Base-by-base conservation (phyloP, 805 yeast genomes). In the Wickerhamomyces tratensis region DNA sequence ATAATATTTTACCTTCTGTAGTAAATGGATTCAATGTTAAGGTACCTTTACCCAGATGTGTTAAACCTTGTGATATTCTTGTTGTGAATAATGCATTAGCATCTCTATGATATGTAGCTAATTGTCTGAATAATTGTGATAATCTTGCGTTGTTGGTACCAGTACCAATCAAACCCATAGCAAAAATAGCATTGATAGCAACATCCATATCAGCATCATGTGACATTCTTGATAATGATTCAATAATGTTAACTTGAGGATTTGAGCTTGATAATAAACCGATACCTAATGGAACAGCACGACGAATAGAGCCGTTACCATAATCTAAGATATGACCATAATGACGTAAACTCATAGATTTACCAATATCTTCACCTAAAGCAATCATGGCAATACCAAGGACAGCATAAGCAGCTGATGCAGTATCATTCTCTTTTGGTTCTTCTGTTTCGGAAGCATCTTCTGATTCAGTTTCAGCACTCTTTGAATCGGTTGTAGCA, bases 71-170 rank as follows among this genome's bases (percentile, higher is more conserved):
- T 2, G 98, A 86, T 53, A 93, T 75, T 65, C 98, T 77, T 1
- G 94, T 95, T 73, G 86, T 84, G 65, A 93, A 93, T 53, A 91
- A 67, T 13, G 94, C 82, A 61, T 91, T 94, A 42, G 93, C 81
- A 44, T 91, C 94, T 57, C 89, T 85, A 62, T 93, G 94, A 63
- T 93, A 93, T 42, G 86, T 79, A 1, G 98, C 98, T 53, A 93
- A 74, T 64, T 93, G 98, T 63, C 98, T 79, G 57, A 93, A 74
- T 49, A 93, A 72, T 68, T 93, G 98, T 5, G 98, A 98, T 49
- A 93, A 72, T 68, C 99, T 83, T 7, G 99, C 98, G 61, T 93
- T 93, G 65, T 93, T 91, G 29, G 98, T 93, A 65, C 99, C 99
- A 20, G 98, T 93, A 60, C 98, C 98, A 53, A 91, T 95, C 48